Conservation (phyloP, 768 basidiomycete species). For the Boletales sp. region DNA sequence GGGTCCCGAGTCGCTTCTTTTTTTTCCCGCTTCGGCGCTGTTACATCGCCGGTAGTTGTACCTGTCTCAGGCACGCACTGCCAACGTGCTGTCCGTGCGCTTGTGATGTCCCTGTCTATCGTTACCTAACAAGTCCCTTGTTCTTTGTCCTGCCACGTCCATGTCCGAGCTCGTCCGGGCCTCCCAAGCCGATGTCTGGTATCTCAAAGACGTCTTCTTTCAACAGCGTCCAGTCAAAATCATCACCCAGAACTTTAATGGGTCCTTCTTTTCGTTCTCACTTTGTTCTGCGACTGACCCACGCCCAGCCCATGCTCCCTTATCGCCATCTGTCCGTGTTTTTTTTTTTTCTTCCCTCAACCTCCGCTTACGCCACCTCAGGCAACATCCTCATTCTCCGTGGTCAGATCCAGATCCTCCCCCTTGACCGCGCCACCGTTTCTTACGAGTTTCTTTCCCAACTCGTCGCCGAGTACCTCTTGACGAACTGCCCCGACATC, state of each 20-base stretch:
- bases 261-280: conserved; percentile 33
- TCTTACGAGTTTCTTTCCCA: conserved; percentile 85
- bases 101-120: background rate
- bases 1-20: too few species aligned
- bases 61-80: too few species aligned
- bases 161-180: conserved; percentile 20
- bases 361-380: background rate
- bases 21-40: too few species aligned
- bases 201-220: conserved; percentile 67
- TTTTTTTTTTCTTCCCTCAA: background rate
- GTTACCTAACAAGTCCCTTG: background rate
- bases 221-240: conserved; percentile 48
- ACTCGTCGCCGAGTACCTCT: conserved; percentile 78
- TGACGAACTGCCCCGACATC: conserved; percentile 46
- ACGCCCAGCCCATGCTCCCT: conserved; percentile 77
- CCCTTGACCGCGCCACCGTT: conserved; percentile 60
- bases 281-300: background rate
- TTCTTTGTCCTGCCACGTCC: background rate
- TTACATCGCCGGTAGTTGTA: too few species aligned
- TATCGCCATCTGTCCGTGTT: conserved; percentile 74
- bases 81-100: background rate
- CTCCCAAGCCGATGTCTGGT: conserved; percentile 60
- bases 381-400: conserved; percentile 89
- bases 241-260: conserved; percentile 82
- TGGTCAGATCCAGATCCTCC: conserved; percentile 73